Evolutionary conservation across 495 filamentous ascomycete species (phyloP).

Genomic region (Daldinia grandis): DNA sequence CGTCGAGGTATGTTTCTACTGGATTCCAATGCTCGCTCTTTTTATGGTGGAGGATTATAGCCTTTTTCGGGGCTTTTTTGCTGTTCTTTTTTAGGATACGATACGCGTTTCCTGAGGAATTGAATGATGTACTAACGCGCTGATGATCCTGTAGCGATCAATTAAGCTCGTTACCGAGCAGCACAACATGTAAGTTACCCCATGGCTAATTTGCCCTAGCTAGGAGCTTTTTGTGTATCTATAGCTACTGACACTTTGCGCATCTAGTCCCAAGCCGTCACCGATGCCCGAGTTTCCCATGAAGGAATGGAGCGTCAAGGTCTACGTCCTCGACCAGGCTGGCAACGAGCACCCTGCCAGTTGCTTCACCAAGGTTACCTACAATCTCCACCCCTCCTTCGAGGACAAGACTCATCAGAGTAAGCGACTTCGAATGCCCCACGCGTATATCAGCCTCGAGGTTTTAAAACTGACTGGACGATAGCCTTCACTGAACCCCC

Average conservation of each 20-base stretch:
- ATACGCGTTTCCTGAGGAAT: background rate
- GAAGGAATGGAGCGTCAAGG: slow-evolving; percentile 74
- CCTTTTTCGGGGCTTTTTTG: no score
- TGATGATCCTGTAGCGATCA: slow-evolving; percentile 64
- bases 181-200: slow-evolving; percentile 75
- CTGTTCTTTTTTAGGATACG: background rate
- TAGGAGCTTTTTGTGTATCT: background rate
- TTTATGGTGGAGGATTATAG: background rate
- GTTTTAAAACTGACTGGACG: slow-evolving; percentile 1
- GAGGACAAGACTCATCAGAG: slow-evolving; percentile 77
- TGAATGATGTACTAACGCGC: slow-evolving; percentile 35
- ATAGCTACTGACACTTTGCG: slow-evolving; percentile 35
- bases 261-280: slow-evolving; percentile 69
- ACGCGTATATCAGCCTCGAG: background rate
- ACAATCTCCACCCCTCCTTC: slow-evolving; percentile 94
- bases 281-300: slow-evolving; percentile 89
- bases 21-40: background rate
- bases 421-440: slow-evolving; percentile 55
- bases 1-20: slow-evolving; percentile 34
- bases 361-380: slow-evolving; percentile 89
- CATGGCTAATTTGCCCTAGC: background rate
- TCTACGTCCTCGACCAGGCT: slow-evolving; percentile 68
- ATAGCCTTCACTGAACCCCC: slow-evolving; percentile 82
- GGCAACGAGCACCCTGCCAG: slow-evolving; percentile 77
- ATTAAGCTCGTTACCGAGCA: slow-evolving; percentile 94